phyloP scores from a whole-genome alignment of 2,329 filamentous ascomycete genomes.

The Ophiostoma montium region DNA sequence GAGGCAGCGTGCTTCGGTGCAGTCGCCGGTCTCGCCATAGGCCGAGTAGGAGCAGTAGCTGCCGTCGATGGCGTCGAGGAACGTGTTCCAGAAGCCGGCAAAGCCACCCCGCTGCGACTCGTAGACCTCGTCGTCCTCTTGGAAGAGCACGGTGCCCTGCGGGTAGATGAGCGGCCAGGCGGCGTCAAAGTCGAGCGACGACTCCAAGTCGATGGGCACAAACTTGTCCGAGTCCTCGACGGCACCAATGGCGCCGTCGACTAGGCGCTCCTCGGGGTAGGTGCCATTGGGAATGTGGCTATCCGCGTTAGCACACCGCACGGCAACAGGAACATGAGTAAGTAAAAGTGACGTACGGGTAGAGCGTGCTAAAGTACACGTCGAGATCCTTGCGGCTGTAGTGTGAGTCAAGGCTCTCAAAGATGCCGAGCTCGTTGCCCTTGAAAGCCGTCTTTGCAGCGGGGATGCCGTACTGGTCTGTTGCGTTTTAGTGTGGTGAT shows the following conservation, averaged over 20 bases:
- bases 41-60: constrained; percentile 34
- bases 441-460: constrained; percentile 2
- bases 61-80: constrained; percentile 33
- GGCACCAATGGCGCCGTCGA: constrained; percentile 7
- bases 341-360: constrained; percentile 11
- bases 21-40: constrained; percentile 30
- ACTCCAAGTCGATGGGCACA: constrained; percentile 20
- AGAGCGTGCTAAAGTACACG: constrained; percentile 11
- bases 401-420: constrained; percentile 13
- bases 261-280: constrained; percentile 11
- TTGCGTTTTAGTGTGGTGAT: neutral
- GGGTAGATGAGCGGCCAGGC: constrained; percentile 35
- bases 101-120: constrained; percentile 1
- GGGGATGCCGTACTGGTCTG: constrained; percentile 14
- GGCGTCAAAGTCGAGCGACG: constrained; percentile 32
- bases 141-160: constrained; percentile 24
- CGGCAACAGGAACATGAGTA: too few relatives aligned
- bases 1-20: constrained; percentile 19
- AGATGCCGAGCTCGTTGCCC: constrained; percentile 14
- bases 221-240: constrained; percentile 13
- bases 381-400: constrained; percentile 14
- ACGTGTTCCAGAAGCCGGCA: constrained; percentile 18
- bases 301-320: neutral
- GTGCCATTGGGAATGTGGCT: constrained; percentile 13
- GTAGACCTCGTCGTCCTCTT: constrained; percentile 18